Conservation (phyloP, 139 green algal genomes). For the Asterochloris sp. region DNA sequence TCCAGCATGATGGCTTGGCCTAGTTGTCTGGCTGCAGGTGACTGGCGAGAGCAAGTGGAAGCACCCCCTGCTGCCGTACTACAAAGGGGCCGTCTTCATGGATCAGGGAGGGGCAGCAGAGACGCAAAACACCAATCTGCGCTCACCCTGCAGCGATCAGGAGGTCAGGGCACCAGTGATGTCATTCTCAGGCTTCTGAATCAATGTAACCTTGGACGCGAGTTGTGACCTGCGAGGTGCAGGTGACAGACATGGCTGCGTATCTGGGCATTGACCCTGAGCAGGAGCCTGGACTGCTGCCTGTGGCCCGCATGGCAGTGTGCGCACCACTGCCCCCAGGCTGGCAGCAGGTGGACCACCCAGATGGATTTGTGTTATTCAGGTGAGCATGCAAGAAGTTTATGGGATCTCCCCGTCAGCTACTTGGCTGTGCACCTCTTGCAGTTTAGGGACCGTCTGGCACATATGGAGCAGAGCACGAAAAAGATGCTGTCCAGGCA, state of each 20-base stretch:
- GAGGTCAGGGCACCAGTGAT: constrained; percentile 22
- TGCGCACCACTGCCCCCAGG: constrained; percentile 46
- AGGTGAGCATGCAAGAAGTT: constrained; percentile 1
- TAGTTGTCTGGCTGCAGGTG: not conserved
- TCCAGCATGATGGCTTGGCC: too few species aligned
- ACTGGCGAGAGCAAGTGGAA: constrained; percentile 28
- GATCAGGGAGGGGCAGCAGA: constrained; percentile 44
- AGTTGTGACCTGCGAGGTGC: not conserved
- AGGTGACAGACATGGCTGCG: constrained; percentile 53
- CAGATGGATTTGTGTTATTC: constrained; percentile 1
- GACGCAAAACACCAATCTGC: constrained; percentile 17
- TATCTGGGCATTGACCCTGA: constrained; percentile 47
- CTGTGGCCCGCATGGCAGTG: constrained; percentile 54
- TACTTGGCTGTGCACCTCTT: not conserved
- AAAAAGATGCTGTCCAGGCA: not conserved
- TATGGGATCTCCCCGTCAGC: not conserved
- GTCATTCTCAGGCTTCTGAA: not conserved
- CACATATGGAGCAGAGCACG: too few species aligned
- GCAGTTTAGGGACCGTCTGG: not conserved
- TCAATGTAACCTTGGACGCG: not conserved
- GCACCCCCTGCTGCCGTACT: constrained; percentile 63
- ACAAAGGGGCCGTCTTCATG: constrained; percentile 66
- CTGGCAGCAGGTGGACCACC: constrained; percentile 30
- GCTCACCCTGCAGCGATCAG: constrained; percentile 26
- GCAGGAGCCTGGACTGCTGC: constrained; percentile 21